phyloP scores from a whole-genome alignment of 768 basidiomycete species.

The Dacryopinax primogenitus region DNA sequence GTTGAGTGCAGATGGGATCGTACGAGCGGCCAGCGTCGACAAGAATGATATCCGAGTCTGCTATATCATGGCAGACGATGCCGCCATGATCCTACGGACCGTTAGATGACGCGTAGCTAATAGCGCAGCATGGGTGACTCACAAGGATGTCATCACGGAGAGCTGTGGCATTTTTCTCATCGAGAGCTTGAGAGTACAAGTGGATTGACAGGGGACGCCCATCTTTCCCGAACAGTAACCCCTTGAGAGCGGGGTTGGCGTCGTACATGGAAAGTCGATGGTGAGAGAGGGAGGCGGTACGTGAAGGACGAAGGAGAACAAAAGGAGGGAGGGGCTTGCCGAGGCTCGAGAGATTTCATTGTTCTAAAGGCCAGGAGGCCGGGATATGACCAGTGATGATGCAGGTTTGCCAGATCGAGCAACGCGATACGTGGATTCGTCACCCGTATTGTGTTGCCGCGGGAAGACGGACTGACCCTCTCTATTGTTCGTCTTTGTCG shows the following conservation, averaged over 20 bases:
- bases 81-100: background rate
- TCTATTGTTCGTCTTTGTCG: no score
- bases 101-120: background rate
- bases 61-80: background rate
- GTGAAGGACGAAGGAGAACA: background rate
- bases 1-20: background rate
- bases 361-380: background rate
- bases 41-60: background rate
- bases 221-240: background rate
- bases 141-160: background rate
- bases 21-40: background rate
- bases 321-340: background rate
- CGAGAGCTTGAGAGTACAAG: background rate
- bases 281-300: background rate
- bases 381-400: background rate
- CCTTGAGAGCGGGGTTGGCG: background rate
- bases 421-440: no score
- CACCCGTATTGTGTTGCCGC: no score
- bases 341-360: background rate
- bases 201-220: background rate
- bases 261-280: background rate
- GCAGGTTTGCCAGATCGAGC: no score
- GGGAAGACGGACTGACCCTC: no score
- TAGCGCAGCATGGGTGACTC: background rate
- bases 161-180: background rate